Conservation (phyloP, 495 filamentous ascomycete genomes). For the Neurospora sublineolata region DNA sequence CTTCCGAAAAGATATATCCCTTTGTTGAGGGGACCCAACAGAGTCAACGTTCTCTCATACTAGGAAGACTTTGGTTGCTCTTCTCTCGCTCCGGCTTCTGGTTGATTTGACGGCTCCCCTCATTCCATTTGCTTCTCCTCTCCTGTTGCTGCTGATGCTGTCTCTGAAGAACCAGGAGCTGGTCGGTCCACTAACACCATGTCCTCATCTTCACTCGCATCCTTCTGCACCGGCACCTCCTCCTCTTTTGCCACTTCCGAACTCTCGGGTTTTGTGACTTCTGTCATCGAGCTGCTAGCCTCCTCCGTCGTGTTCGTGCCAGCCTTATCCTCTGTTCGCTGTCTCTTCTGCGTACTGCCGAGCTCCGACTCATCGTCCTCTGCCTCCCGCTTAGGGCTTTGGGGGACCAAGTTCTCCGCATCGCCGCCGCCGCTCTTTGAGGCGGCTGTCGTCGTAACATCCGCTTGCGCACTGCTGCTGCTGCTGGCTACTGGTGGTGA, state of each 20-base stretch:
- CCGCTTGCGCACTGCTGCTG: background rate
- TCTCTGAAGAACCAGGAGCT: background rate
- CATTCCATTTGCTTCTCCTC: background rate
- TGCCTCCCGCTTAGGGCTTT: slow-evolving; percentile 34
- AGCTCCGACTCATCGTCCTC: slow-evolving; percentile 26
- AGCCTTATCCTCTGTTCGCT: slow-evolving; percentile 22
- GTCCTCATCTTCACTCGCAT: background rate
- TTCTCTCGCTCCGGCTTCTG: background rate
- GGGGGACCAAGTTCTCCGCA: slow-evolving; percentile 1
- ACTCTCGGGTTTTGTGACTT: background rate
- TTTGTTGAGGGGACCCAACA: background rate
- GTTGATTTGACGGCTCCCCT: background rate
- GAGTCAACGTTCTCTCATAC: background rate
- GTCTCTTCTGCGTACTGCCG: slow-evolving; percentile 21
- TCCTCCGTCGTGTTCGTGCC: background rate
- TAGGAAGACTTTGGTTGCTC: background rate
- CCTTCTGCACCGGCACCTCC: background rate
- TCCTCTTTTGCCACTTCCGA: background rate
- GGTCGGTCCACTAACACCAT: background rate
- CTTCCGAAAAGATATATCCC: background rate
- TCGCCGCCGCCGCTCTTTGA: background rate
- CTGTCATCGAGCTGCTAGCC: background rate
- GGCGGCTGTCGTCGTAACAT: background rate
- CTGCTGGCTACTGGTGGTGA: slow-evolving; percentile 2
- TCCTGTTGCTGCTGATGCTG: background rate